Evolutionary conservation across 441 rosid species (phyloP).

Genomic region (Syzygium syzygioides): DNA sequence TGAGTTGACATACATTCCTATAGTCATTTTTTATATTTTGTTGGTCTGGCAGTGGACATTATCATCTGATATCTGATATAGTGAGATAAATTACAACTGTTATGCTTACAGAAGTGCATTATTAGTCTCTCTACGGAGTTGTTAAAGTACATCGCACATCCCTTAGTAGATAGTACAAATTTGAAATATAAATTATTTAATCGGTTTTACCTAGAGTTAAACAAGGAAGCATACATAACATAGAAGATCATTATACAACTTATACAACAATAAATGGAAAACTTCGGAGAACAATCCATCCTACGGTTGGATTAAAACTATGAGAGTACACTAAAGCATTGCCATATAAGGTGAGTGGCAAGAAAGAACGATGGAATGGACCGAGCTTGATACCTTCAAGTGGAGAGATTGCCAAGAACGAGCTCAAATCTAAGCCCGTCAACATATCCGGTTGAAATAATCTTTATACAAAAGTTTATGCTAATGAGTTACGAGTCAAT

Average conservation of each 20-base stretch:
- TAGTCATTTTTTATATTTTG: neutral
- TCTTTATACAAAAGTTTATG: no score
- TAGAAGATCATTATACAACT: neutral
- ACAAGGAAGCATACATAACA: neutral
- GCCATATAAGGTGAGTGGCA: neutral
- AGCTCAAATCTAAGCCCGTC: no score
- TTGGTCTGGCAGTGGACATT: neutral
- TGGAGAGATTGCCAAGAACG: no score
- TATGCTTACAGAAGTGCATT: neutral
- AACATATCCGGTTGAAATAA: no score
- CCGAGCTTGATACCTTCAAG: no score
- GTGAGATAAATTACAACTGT: neutral
- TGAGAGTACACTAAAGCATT: neutral
- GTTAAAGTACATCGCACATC: neutral
- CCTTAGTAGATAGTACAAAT: neutral
- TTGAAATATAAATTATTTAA: neutral
- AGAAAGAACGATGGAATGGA: neutral
- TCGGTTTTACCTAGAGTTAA: neutral
- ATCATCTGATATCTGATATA: neutral
- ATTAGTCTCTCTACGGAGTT: neutral
- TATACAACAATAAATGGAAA: neutral
- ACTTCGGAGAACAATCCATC: neutral
- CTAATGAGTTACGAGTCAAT: no score
- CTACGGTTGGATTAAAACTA: neutral
- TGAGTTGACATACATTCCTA: no score